Evolutionary conservation across 2,329 filamentous ascomycete genomes (phyloP).

Genomic region (Aspergillus uvarum): DNA sequence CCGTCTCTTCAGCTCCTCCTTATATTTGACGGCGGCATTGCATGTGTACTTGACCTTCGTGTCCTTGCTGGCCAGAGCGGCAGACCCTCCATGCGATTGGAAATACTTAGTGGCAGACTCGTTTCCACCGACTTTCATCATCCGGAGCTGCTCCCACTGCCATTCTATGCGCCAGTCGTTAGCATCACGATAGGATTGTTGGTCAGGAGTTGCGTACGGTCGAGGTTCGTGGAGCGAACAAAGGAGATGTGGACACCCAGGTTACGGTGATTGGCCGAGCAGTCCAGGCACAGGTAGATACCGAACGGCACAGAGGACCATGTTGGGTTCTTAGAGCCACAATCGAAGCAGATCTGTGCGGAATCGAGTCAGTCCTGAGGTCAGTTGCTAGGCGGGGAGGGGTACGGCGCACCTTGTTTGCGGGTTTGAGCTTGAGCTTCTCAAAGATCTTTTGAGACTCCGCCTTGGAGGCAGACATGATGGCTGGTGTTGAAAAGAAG

Average conservation of each 20-base stretch:
- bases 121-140: slow-evolving; percentile 98
- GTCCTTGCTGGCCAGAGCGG: slow-evolving; percentile 93
- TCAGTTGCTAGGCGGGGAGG: slow-evolving; percentile 23
- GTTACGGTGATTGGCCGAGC: slow-evolving; percentile 94
- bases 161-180: slow-evolving; percentile 61
- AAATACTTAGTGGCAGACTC: slow-evolving; percentile 98
- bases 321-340: slow-evolving; percentile 93
- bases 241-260: slow-evolving; percentile 99
- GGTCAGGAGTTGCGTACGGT: slow-evolving; percentile 66
- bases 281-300: slow-evolving; percentile 97
- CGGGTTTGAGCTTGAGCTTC: slow-evolving; percentile 89
- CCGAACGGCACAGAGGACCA: slow-evolving; percentile 97
- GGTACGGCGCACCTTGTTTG: slow-evolving; percentile 74
- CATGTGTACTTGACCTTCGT: slow-evolving; percentile 96
- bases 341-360: slow-evolving; percentile 91
- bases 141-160: slow-evolving; percentile 97
- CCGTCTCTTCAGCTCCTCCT: slow-evolving; percentile 88
- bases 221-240: slow-evolving; percentile 95
- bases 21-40: slow-evolving; percentile 92
- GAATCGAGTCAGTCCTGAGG: slow-evolving; percentile 18
- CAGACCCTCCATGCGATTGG: slow-evolving; percentile 90
- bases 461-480: slow-evolving; percentile 78
- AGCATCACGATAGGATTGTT: slow-evolving; percentile 15
- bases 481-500: slow-evolving; percentile 20
- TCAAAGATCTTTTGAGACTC: slow-evolving; percentile 97